A percentile compares a stretch with the other conserved stretches of the same genome.
phyloP scores from a whole-genome alignment of 2,329 filamentous ascomycete genomes.

The Thyridium curvatum region DNA sequence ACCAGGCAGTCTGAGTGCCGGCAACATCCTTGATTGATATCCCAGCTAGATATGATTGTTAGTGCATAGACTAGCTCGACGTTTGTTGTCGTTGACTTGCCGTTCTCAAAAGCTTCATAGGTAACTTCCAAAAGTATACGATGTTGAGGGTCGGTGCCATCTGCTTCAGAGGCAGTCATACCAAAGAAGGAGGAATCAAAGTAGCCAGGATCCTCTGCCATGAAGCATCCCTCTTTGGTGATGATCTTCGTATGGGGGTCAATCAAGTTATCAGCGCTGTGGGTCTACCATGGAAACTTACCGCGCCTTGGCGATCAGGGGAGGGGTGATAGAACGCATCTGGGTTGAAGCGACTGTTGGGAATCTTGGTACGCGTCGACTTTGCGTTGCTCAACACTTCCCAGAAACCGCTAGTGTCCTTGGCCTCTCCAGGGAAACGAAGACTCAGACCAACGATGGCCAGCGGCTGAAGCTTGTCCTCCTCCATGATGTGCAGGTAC shows the following conservation, averaged over 20 bases:
- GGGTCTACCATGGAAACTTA: constrained; percentile 16
- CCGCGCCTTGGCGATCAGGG: constrained; percentile 11
- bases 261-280: not conserved
- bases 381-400: constrained; percentile 15
- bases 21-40: constrained; percentile 9
- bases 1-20: constrained; percentile 11
- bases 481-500: too few relatives aligned
- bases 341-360: constrained; percentile 22
- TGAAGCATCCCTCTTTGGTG: constrained; percentile 24
- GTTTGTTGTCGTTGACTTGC: too few relatives aligned
- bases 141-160: constrained; percentile 13
- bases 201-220: constrained; percentile 8
- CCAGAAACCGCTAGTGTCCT: constrained; percentile 22
- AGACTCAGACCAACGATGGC: constrained; percentile 30
- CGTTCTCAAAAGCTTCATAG: constrained; percentile 19
- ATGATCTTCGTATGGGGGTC: constrained; percentile 16
- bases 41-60: too few relatives aligned
- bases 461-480: too few relatives aligned
- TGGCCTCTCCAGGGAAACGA: constrained; percentile 26
- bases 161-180: constrained; percentile 19
- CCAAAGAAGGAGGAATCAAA: constrained; percentile 22
- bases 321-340: constrained; percentile 23
- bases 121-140: constrained; percentile 11
- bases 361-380: constrained; percentile 19
- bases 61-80: too few relatives aligned